Conservation (phyloP, 345 rosid genomes). For the Lepidium didymum region DNA sequence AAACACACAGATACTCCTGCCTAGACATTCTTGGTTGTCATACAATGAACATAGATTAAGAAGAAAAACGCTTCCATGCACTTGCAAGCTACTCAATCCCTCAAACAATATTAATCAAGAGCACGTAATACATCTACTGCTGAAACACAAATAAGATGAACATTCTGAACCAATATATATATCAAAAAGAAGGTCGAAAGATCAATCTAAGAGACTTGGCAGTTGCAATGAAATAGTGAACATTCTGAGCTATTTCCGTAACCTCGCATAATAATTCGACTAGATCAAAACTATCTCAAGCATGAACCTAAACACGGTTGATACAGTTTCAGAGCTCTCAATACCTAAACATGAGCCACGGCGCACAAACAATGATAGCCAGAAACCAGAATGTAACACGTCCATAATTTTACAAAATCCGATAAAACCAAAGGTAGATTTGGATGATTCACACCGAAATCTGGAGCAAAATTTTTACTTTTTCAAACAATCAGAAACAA, state of each 20-base stretch:
- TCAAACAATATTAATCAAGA: neutral
- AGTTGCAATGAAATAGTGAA: conserved; percentile 6
- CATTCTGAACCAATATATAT: neutral
- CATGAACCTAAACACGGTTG: neutral
- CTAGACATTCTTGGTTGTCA: neutral
- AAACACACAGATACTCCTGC: neutral
- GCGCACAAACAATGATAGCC: neutral
- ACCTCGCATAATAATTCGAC: neutral
- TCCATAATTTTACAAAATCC: neutral
- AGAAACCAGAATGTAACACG: conserved; percentile 1
- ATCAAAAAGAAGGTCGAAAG: neutral
- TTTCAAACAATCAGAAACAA: neutral
- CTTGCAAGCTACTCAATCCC: neutral
- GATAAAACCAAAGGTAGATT: conserved; percentile 9
- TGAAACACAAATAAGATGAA: neutral
- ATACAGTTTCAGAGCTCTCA: neutral
- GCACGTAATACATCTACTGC: neutral
- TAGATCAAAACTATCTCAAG: neutral
- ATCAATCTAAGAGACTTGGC: conserved; percentile 1
- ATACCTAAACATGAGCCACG: neutral
- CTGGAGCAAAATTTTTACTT: neutral
- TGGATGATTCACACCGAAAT: conserved; percentile 4
- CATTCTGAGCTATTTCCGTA: neutral
- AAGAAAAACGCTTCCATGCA: neutral
- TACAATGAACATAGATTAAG: neutral